phyloP scores from a whole-genome alignment of 305 asterid genomes.

The Rubia occidens region DNA sequence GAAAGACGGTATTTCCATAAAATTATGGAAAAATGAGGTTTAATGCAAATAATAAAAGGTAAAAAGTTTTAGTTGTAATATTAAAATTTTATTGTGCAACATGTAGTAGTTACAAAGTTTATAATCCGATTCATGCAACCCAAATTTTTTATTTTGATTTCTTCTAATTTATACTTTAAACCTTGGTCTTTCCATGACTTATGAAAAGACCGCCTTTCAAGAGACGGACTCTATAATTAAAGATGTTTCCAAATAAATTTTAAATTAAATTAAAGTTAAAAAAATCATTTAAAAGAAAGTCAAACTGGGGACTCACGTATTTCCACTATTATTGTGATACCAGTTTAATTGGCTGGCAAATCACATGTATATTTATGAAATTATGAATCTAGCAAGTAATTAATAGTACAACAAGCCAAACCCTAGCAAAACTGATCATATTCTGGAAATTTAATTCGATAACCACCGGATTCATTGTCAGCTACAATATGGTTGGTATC shows the following conservation, averaged over 20 bases:
- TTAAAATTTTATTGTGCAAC: too few relatives aligned
- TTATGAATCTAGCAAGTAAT: not conserved
- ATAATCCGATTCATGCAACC: too few relatives aligned
- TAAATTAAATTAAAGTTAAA: not conserved
- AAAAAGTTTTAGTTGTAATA: too few relatives aligned
- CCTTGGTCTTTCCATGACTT: too few relatives aligned
- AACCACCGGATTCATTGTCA: not conserved
- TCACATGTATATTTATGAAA: not conserved
- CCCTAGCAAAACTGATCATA: slow-evolving; percentile 1
- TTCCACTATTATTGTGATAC: not conserved
- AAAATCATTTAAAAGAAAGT: not conserved
- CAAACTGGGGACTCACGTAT: not conserved
- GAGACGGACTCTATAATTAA: too few relatives aligned
- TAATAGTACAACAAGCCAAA: not conserved
- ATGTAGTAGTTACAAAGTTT: too few relatives aligned
- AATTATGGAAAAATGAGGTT: too few relatives aligned
- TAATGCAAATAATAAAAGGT: too few relatives aligned
- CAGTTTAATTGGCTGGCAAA: not conserved
- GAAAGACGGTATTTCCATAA: too few relatives aligned
- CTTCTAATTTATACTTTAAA: too few relatives aligned
- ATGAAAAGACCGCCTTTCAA: too few relatives aligned
- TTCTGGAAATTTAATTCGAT: not conserved
- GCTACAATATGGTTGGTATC: not conserved
- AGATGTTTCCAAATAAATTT: not conserved
- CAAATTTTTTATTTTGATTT: too few relatives aligned